Evolutionary conservation across 306 rosid genomes (phyloP).

Genomic region (Cucurbita pepo): DNA sequence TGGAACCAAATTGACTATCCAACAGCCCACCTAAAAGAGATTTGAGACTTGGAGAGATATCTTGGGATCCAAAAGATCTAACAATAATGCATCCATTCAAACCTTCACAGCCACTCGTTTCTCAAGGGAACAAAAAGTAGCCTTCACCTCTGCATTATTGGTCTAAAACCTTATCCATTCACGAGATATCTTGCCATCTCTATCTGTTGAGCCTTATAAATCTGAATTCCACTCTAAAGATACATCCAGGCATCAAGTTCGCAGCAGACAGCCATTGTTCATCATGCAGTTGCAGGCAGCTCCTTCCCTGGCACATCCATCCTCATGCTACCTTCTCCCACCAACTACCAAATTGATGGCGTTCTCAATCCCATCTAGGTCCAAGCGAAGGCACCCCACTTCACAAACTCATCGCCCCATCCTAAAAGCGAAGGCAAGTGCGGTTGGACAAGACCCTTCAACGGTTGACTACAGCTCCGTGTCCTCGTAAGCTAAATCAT

Average conservation of each 20-base stretch:
- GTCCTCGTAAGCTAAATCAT: constrained; percentile 16
- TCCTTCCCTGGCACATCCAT: constrained; percentile 10
- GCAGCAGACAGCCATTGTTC: background rate
- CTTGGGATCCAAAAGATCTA: background rate
- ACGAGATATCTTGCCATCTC: constrained; percentile 11
- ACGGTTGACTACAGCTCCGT: constrained; percentile 25
- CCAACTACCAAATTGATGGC: constrained; percentile 10
- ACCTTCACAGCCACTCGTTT: background rate
- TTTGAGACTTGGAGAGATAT: background rate
- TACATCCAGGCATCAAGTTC: background rate
- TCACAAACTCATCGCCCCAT: constrained; percentile 1
- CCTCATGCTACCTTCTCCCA: background rate
- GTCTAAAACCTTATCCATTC: constrained; percentile 14
- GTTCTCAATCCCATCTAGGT: constrained; percentile 1
- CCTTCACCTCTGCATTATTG: background rate
- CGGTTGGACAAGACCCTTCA: constrained; percentile 3
- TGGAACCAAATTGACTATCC: background rate
- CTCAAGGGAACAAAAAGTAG: background rate
- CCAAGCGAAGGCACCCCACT: constrained; percentile 8
- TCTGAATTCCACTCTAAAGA: background rate
- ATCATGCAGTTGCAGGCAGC: constrained; percentile 17
- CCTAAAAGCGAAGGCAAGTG: constrained; percentile 4
- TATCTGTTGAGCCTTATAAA: constrained; percentile 7
- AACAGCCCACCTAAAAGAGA: background rate
- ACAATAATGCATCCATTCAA: background rate